Evolutionary conservation across 176 grass and related monocot genomes (phyloP).

Genomic region (Guadua angustifolia): DNA sequence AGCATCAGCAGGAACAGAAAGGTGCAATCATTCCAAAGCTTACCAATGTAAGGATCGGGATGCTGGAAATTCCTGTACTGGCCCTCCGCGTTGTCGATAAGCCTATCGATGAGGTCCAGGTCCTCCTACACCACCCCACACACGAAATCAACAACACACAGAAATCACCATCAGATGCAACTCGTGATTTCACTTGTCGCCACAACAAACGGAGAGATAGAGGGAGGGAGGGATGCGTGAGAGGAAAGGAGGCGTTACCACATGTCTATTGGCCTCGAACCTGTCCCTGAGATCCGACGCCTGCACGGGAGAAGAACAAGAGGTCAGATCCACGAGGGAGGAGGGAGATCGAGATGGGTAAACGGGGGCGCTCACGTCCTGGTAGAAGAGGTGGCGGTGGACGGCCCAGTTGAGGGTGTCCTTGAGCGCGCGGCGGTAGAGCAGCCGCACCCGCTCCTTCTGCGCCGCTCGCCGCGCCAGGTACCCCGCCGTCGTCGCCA

Average conservation of each 20-base stretch:
- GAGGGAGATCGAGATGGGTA: slow-evolving; percentile 19
- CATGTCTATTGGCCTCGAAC: slow-evolving; percentile 85
- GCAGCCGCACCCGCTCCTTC: slow-evolving; percentile 93
- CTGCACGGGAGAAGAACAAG: slow-evolving; percentile 46
- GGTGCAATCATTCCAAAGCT: slow-evolving; percentile 16
- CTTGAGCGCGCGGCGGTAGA: slow-evolving; percentile 89
- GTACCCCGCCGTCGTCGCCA: slow-evolving; percentile 74
- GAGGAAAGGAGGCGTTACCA: slow-evolving; percentile 57
- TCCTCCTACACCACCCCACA: slow-evolving; percentile 62
- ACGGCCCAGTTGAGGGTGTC: slow-evolving; percentile 99
- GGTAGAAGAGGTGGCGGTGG: slow-evolving; percentile 96
- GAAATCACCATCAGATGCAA: neutral
- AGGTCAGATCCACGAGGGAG: slow-evolving; percentile 39
- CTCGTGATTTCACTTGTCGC: neutral
- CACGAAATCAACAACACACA: neutral
- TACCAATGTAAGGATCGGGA: slow-evolving; percentile 99
- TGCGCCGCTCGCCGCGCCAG: slow-evolving; percentile 74
- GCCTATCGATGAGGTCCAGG: slow-evolving; percentile 81
- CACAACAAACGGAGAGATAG: neutral
- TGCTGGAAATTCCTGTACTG: slow-evolving; percentile 76
- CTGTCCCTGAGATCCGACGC: slow-evolving; percentile 89
- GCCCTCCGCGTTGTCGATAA: slow-evolving; percentile 71
- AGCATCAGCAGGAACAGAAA: neutral
- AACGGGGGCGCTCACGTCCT: slow-evolving; percentile 52
- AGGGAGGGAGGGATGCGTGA: neutral